A percentile compares a stretch with the other conserved stretches of the same genome.
phyloP scores from a whole-genome alignment of 2,329 filamentous ascomycete species.

The Graphiopsis chlorocephala region DNA sequence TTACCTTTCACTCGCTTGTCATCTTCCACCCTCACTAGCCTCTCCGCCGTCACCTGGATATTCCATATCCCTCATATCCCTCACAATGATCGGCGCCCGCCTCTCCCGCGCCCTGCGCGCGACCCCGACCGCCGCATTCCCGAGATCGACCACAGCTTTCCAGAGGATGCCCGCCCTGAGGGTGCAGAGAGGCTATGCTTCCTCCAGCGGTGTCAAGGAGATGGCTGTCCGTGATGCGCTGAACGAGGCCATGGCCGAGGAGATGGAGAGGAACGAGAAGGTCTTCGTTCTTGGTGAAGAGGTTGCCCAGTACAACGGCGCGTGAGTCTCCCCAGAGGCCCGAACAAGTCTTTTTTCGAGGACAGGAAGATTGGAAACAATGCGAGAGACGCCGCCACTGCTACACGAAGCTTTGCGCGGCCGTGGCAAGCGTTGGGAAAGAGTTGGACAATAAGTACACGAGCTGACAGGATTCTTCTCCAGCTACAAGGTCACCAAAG shows the following conservation, averaged over 20 bases:
- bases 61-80: constrained; percentile 6
- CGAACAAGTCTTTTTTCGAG: background rate
- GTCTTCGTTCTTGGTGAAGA: constrained; percentile 97
- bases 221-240: constrained; percentile 96
- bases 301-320: constrained; percentile 99
- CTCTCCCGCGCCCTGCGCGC: constrained; percentile 63
- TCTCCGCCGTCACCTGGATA: background rate
- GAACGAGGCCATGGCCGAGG: constrained; percentile 96
- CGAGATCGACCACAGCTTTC: constrained; percentile 49
- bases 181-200: constrained; percentile 55
- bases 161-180: constrained; percentile 48
- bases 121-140: constrained; percentile 45
- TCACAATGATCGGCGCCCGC: constrained; percentile 57
- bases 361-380: background rate
- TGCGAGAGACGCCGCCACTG: background rate
- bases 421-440: background rate
- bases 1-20: constrained; percentile 11
- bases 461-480: constrained; percentile 16
- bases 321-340: constrained; percentile 49
- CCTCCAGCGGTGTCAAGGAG: constrained; percentile 69
- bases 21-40: background rate
- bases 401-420: background rate
- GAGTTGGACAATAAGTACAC: background rate
- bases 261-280: constrained; percentile 91
- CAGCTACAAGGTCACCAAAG: constrained; percentile 98